These are phyloP conservation scores for Kodamaea ohmeri DNA, from an alignment of 1,139 yeast species.

Conservation along the genomic window DNA sequence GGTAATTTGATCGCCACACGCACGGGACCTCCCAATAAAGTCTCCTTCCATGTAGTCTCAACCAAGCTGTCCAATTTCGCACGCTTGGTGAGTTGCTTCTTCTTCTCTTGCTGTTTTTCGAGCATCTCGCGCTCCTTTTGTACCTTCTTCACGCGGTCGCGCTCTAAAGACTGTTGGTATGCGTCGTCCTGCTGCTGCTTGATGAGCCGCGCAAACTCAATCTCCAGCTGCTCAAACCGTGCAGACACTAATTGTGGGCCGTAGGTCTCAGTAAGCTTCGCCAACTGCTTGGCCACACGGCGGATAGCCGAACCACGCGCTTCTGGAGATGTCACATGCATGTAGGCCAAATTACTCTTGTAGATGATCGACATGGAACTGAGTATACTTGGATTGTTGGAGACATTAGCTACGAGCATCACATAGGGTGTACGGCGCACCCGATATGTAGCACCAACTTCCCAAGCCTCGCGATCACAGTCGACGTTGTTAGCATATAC, in stretches of 20 bases:
- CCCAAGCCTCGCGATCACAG: conserved; percentile 48
- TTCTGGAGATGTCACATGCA: conserved; percentile 21
- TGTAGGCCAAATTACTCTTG: conserved; percentile 33
- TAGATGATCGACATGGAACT: conserved; percentile 54
- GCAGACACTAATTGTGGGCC: conserved; percentile 53
- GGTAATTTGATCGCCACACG: conserved; percentile 43
- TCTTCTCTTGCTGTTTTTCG: conserved; percentile 4
- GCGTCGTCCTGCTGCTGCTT: conserved; percentile 61
- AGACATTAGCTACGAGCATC: conserved; percentile 48
- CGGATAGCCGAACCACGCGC: conserved; percentile 21
- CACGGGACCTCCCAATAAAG: conserved; percentile 8
- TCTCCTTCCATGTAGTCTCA: conserved; percentile 4
- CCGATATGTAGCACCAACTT: conserved; percentile 46
- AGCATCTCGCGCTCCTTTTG: conserved; percentile 25
- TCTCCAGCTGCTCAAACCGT: conserved; percentile 51
- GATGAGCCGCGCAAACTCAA: conserved; percentile 47
- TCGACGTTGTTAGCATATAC: conserved; percentile 42
- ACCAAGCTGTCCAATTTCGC: conserved; percentile 8
- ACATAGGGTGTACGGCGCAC: conserved; percentile 44
- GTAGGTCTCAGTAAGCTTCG: conserved; percentile 37
- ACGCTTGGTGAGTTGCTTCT: background rate
- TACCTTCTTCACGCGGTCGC: conserved; percentile 39
- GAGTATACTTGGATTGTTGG: conserved; percentile 47
- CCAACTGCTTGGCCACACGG: conserved; percentile 34
- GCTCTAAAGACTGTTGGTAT: conserved; percentile 47